phyloP scores from a whole-genome alignment of 1,139 yeast species.

The Saccharomyces hybrid region DNA sequence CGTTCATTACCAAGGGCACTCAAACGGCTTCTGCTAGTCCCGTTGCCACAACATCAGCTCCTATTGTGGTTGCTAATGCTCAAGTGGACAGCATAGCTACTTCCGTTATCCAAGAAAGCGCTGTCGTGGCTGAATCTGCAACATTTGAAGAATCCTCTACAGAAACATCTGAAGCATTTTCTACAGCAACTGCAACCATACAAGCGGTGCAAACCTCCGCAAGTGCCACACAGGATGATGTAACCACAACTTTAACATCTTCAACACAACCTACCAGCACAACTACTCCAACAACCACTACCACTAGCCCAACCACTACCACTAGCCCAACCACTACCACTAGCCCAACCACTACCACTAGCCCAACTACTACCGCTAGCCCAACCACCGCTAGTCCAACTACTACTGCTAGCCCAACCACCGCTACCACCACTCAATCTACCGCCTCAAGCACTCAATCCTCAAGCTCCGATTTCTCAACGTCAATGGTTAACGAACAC shows the following conservation, averaged over 20 bases:
- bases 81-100: slow-evolving; percentile 8
- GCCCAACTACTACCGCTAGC: slow-evolving; percentile 11
- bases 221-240: not conserved
- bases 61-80: slow-evolving; percentile 9
- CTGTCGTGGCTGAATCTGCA: not conserved
- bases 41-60: slow-evolving; percentile 4
- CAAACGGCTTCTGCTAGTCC: slow-evolving; percentile 4
- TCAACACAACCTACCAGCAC: slow-evolving; percentile 4
- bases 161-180: not conserved
- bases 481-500: slow-evolving; percentile 43
- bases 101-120: not conserved
- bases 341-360: slow-evolving; percentile 7
- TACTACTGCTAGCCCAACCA: slow-evolving; percentile 14
- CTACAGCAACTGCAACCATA: not conserved
- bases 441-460: slow-evolving; percentile 16
- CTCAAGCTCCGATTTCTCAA: slow-evolving; percentile 28
- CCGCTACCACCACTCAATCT: slow-evolving; percentile 20
- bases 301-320: slow-evolving; percentile 12
- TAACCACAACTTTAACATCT: slow-evolving; percentile 3
- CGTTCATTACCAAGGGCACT: slow-evolving; percentile 16
- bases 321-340: slow-evolving; percentile 17
- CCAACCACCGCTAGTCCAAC: slow-evolving; percentile 14
- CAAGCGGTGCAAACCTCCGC: not conserved
- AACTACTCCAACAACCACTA: slow-evolving; percentile 9
- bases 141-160: not conserved